Percentiles rank a stretch among this genome's conserved stretches.
Evolutionary conservation across 2,329 filamentous ascomycete genomes (phyloP).

Genomic region (Alternaria sp.): DNA sequence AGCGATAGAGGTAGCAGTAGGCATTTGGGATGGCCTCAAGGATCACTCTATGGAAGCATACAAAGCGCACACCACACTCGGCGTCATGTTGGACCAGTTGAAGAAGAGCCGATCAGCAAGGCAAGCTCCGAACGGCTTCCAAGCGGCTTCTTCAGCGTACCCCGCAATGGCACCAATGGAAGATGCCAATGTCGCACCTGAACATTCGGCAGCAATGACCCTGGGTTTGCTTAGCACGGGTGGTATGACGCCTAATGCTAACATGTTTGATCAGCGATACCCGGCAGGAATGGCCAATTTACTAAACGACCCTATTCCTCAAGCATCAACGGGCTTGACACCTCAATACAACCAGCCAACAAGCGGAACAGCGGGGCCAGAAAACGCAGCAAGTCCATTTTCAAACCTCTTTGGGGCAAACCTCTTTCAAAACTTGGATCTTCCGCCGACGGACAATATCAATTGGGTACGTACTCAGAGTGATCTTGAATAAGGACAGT

Average conservation of each 20-base stretch:
- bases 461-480: constrained; percentile 65
- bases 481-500: neutral
- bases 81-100: constrained; percentile 84
- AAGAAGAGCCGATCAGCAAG: constrained; percentile 58
- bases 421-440: constrained; percentile 62
- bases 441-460: constrained; percentile 61
- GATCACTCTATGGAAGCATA: constrained; percentile 87
- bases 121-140: constrained; percentile 43
- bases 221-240: constrained; percentile 73
- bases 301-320: constrained; percentile 47
- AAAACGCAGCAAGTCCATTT: constrained; percentile 62
- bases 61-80: constrained; percentile 83
- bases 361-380: constrained; percentile 42
- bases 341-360: constrained; percentile 48
- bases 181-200: constrained; percentile 66
- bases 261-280: constrained; percentile 53
- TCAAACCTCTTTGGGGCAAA: constrained; percentile 62
- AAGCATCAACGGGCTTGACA: constrained; percentile 42
- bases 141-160: constrained; percentile 41
- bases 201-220: constrained; percentile 74
- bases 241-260: constrained; percentile 62
- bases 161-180: constrained; percentile 50
- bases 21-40: constrained; percentile 81
- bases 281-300: constrained; percentile 51
- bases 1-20: constrained; percentile 74